Evolutionary conservation across 192 early-diverging fungal species (phyloP).

Genomic region (Coemansia sp.): DNA sequence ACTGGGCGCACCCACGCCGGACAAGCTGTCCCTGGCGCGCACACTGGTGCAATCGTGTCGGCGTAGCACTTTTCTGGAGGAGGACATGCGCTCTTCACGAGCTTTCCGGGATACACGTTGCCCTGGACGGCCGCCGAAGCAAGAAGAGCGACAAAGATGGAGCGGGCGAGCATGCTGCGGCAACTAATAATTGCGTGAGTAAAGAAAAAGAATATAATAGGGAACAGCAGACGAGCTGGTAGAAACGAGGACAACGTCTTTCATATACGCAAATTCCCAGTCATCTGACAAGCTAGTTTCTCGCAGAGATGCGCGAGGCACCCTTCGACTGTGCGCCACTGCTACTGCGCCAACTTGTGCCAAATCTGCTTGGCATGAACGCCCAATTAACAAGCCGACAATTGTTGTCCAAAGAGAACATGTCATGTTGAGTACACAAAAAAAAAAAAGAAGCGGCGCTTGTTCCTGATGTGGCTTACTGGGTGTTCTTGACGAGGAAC

Average conservation of each 20-base stretch:
- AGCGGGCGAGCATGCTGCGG: background rate
- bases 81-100: conserved; percentile 10
- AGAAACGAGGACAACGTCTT: too few relatives aligned
- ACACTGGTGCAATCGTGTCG: conserved; percentile 10
- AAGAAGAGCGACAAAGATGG: background rate
- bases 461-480: background rate
- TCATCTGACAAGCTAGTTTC: too few relatives aligned
- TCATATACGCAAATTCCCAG: too few relatives aligned
- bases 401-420: background rate
- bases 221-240: too few relatives aligned
- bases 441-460: background rate
- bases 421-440: background rate
- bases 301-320: too few relatives aligned
- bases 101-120: background rate
- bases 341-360: too few relatives aligned
- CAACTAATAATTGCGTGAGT: background rate
- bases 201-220: too few relatives aligned
- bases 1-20: conserved; percentile 4
- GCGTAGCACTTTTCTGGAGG: conserved; percentile 25
- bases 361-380: too few relatives aligned
- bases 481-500: conserved; percentile 54
- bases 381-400: too few relatives aligned
- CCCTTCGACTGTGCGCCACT: too few relatives aligned
- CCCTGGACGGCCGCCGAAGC: conserved; percentile 3
- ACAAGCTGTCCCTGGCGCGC: conserved; percentile 17